Conservation (phyloP, 371 early-diverging fungal genomes). For the Thermomucor indicae-seudaticae region DNA sequence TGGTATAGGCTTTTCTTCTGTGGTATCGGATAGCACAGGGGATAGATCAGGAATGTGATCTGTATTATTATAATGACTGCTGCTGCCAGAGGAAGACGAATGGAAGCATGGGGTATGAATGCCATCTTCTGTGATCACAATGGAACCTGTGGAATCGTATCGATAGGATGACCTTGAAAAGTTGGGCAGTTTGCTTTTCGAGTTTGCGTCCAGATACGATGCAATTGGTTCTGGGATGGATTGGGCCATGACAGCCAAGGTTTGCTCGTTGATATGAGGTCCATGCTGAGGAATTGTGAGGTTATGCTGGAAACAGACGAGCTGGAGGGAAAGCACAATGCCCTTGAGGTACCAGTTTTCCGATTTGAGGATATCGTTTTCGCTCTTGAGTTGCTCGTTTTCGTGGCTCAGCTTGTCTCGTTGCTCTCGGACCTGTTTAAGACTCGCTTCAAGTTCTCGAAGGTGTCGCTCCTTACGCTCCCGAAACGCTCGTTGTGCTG, state of each 20-base stretch:
- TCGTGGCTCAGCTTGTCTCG: slow-evolving; percentile 47
- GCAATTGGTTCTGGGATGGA: slow-evolving; percentile 36
- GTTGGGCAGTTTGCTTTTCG: slow-evolving; percentile 33
- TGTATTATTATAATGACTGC: background rate
- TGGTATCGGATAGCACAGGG: no score
- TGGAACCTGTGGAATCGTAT: slow-evolving; percentile 24
- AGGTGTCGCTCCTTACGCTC: slow-evolving; percentile 77
- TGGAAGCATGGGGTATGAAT: background rate
- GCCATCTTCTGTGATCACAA: slow-evolving; percentile 30
- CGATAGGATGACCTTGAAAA: slow-evolving; percentile 8
- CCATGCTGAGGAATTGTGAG: slow-evolving; percentile 42
- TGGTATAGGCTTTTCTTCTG: background rate
- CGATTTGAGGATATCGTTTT: slow-evolving; percentile 50
- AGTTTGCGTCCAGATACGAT: slow-evolving; percentile 38
- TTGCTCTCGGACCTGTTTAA: slow-evolving; percentile 62
- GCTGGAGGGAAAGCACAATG: slow-evolving; percentile 49
- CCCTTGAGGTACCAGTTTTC: slow-evolving; percentile 66
- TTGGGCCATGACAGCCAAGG: slow-evolving; percentile 36
- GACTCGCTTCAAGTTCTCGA: slow-evolving; percentile 58
- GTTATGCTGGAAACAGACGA: slow-evolving; percentile 44
- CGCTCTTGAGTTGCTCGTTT: slow-evolving; percentile 47
- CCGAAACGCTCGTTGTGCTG: slow-evolving; percentile 81
- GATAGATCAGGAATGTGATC: background rate
- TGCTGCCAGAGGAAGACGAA: background rate
- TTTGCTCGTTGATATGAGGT: slow-evolving; percentile 39